Conservation (phyloP, 345 rosid species). For the Microthlaspi erraticum region DNA sequence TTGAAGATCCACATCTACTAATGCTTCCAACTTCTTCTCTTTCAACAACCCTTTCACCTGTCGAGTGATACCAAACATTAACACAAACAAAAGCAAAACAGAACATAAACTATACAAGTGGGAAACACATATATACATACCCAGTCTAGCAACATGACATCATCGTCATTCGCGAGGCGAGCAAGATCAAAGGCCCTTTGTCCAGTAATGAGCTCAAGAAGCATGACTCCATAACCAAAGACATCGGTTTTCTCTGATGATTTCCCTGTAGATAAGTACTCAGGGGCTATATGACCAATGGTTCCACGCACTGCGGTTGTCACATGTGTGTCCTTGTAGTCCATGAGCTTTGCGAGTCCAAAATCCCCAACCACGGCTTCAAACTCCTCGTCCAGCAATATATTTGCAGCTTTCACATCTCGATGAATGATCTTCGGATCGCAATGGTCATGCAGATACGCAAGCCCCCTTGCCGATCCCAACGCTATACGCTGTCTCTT, state of each 20-base stretch:
- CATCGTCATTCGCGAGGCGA: slow-evolving; percentile 93
- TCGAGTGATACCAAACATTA: slow-evolving; percentile 4
- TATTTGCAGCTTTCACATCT: slow-evolving; percentile 99
- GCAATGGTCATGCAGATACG: slow-evolving; percentile 96
- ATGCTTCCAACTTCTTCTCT: slow-evolving; percentile 74
- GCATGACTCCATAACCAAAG: slow-evolving; percentile 93
- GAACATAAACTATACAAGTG: slow-evolving; percentile 5
- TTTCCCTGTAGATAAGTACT: slow-evolving; percentile 96
- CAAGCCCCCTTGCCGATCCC: slow-evolving; percentile 91
- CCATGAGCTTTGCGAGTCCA: slow-evolving; percentile 93
- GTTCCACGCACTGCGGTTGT: slow-evolving; percentile 98
- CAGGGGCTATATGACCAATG: slow-evolving; percentile 98
- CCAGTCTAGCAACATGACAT: slow-evolving; percentile 97
- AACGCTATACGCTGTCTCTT: slow-evolving; percentile 90
- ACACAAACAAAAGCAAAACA: slow-evolving; percentile 17
- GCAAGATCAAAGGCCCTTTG: slow-evolving; percentile 93
- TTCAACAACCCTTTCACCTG: slow-evolving; percentile 96
- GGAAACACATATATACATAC: slow-evolving; percentile 46
- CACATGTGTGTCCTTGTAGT: slow-evolving; percentile 96
- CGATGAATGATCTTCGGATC: slow-evolving; percentile 98
- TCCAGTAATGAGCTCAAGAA: slow-evolving; percentile 92
- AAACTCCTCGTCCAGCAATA: slow-evolving; percentile 83
- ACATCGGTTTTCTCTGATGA: slow-evolving; percentile 98
- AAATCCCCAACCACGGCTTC: slow-evolving; percentile 99
- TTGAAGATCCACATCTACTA: slow-evolving; percentile 77